Conservation (phyloP, 2,329 filamentous ascomycete species). For the Talaromyces albobiverticillius region DNA sequence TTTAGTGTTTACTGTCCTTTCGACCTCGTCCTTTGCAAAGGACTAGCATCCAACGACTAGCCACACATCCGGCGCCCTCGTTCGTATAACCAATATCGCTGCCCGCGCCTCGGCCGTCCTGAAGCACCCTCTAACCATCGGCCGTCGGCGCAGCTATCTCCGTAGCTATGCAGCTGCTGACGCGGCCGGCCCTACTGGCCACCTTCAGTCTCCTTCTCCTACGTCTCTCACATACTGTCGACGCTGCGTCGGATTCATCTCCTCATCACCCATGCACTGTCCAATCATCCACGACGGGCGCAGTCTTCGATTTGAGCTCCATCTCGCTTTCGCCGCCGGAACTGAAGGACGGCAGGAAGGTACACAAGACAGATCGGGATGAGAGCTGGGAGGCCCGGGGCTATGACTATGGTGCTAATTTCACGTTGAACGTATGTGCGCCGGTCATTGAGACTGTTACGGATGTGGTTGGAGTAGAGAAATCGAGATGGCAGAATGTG, state of each 20-base stretch:
- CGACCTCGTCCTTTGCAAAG: not conserved
- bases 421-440: slow-evolving; percentile 51
- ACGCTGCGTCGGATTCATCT: slow-evolving; percentile 8
- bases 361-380: slow-evolving; percentile 34
- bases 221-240: slow-evolving; percentile 4
- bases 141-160: not conserved
- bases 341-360: slow-evolving; percentile 38
- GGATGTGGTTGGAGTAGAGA: slow-evolving; percentile 46
- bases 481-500: slow-evolving; percentile 43
- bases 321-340: slow-evolving; percentile 52
- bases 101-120: too few species aligned
- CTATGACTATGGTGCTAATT: slow-evolving; percentile 50
- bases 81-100: too few species aligned
- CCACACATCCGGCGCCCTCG: too few species aligned
- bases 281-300: slow-evolving; percentile 57
- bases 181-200: slow-evolving; percentile 24
- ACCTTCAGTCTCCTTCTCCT: slow-evolving; percentile 29
- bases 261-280: slow-evolving; percentile 59
- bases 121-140: too few species aligned
- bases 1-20: not conserved
- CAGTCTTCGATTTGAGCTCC: slow-evolving; percentile 62
- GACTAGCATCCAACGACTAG: not conserved
- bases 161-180: slow-evolving; percentile 34
- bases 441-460: slow-evolving; percentile 47
- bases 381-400: slow-evolving; percentile 50